These are phyloP conservation scores for Eudorina sp. DNA, from an alignment of 139 green algal genomes.

Conservation along the genomic window DNA sequence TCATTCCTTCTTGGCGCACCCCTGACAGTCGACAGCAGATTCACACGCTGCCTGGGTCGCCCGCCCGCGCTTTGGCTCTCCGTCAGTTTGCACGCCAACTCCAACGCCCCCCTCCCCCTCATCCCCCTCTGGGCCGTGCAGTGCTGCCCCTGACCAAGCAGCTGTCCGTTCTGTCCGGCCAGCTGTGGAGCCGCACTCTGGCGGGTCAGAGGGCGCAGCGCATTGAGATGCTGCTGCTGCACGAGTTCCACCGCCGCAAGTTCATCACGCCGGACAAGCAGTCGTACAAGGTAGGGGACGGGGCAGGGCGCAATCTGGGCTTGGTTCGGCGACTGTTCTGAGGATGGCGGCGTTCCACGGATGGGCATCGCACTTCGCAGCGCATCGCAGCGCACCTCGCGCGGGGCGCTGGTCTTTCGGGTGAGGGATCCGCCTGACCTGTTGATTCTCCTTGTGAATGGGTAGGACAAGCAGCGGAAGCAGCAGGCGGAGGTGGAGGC, in stretches of 20 bases:
- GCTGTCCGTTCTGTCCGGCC: conserved; percentile 87
- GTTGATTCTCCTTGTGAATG: too few species aligned
- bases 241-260: conserved; percentile 98
- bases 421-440: too few species aligned
- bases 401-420: too few species aligned
- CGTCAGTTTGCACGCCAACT: too few species aligned
- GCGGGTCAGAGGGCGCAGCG: conserved; percentile 92
- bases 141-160: conserved; percentile 77
- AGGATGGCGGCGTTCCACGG: too few species aligned
- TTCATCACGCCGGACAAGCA: conserved; percentile 97
- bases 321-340: neutral
- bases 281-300: conserved; percentile 44
- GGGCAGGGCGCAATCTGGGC: neutral
- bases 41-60: too few species aligned
- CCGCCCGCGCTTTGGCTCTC: too few species aligned
- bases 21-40: too few species aligned
- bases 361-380: too few species aligned
- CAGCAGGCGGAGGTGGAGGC: conserved; percentile 46
- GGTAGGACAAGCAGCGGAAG: conserved; percentile 74
- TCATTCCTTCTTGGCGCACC: too few species aligned
- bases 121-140: neutral
- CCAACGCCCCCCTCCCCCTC: conserved; percentile 2
- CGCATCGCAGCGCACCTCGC: too few species aligned
- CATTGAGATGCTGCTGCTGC: conserved; percentile 98
- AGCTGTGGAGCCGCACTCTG: conserved; percentile 88